Conservation (phyloP, 2,329 filamentous ascomycete species). For the Furcasterigmium sp. region DNA sequence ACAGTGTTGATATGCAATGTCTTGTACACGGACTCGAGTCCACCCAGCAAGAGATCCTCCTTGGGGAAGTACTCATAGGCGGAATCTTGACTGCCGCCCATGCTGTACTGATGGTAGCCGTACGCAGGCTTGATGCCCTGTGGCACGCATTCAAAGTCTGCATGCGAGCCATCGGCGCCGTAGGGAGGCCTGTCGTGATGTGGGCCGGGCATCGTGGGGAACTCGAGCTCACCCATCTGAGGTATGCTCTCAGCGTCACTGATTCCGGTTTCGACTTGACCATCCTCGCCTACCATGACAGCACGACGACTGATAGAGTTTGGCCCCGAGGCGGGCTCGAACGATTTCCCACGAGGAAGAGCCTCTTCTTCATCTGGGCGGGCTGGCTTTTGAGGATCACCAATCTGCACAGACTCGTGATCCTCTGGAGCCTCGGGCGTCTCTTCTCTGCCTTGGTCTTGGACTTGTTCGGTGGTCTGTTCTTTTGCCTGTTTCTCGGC, state of each 20-base stretch:
- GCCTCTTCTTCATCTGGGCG: conserved; percentile 3
- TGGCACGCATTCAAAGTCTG: conserved; percentile 45
- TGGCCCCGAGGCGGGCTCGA: conserved; percentile 4
- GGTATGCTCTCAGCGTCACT: conserved; percentile 2
- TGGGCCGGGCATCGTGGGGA: neutral
- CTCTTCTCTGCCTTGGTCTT: conserved; percentile 10
- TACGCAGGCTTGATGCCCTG: conserved; percentile 52
- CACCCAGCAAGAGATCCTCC: conserved; percentile 68
- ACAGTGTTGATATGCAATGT: conserved; percentile 66
- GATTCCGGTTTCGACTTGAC: conserved; percentile 15
- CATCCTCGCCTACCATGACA: conserved; percentile 20
- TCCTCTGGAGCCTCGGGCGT: neutral
- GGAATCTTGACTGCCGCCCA: conserved; percentile 65
- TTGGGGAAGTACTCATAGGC: conserved; percentile 68
- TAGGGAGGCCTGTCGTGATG: conserved; percentile 10
- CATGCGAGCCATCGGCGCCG: conserved; percentile 24
- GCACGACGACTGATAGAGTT: neutral
- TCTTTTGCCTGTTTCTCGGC: conserved; percentile 8
- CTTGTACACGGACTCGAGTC: conserved; percentile 65
- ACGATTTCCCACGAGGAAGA: neutral
- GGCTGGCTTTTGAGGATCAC: neutral
- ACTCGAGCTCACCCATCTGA: neutral
- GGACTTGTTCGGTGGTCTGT: conserved; percentile 16
- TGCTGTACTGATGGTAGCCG: conserved; percentile 44
- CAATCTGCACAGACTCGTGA: neutral